Conservation (phyloP, 202 grass and related monocot genomes). For the Elaeis oleifera region DNA sequence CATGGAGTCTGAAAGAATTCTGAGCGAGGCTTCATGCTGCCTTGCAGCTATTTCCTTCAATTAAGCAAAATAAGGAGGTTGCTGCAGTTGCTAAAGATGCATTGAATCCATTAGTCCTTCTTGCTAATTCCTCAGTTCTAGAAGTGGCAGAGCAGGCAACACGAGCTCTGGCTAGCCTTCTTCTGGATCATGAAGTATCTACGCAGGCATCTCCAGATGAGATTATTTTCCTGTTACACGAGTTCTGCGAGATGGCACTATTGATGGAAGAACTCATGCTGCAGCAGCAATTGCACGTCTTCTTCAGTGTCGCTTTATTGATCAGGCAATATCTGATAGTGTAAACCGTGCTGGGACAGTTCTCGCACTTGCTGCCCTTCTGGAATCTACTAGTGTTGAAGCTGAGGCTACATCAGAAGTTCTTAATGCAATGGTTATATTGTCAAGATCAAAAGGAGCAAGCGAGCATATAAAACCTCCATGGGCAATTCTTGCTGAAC, state of each 20-base stretch:
- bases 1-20: conserved; percentile 63
- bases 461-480: conserved; percentile 75
- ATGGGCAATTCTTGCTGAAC: conserved; percentile 82
- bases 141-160: conserved; percentile 91
- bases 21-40: conserved; percentile 69
- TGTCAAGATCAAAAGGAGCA: conserved; percentile 81
- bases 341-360: conserved; percentile 78
- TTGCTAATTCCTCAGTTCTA: conserved; percentile 66
- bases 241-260: conserved; percentile 73
- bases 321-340: conserved; percentile 59
- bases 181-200: conserved; percentile 84
- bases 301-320: conserved; percentile 54
- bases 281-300: conserved; percentile 98
- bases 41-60: conserved; percentile 96
- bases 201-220: conserved; percentile 63
- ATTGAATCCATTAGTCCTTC: conserved; percentile 51
- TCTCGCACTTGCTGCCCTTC: conserved; percentile 77
- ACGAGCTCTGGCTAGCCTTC: conserved; percentile 90
- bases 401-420: conserved; percentile 82
- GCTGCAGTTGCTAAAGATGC: conserved; percentile 75
- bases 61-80: conserved; percentile 91
- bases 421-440: conserved; percentile 80
- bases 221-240: conserved; percentile 67
- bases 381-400: conserved; percentile 82
- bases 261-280: conserved; percentile 96